Evolutionary conservation across 768 basidiomycete genomes (phyloP), one percentile per base, ranked within the genome.

Genomic region (Suillus clintonianus): DNA sequence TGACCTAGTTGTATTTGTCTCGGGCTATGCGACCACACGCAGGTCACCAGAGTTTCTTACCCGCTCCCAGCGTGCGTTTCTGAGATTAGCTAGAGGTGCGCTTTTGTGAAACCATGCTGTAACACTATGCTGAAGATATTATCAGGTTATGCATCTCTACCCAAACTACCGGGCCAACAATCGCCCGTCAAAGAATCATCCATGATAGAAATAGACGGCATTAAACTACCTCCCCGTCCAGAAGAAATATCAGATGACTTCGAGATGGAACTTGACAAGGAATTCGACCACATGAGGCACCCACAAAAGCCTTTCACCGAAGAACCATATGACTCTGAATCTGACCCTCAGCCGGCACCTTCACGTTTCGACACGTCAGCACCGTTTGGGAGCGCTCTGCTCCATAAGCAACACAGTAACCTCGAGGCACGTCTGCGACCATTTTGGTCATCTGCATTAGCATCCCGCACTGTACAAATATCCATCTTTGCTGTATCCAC

Each of bases 361-460:
- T 73, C 19, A 67, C 75, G 61, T 66, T 62, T 8, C 59, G 41
- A 54, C 24, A 50, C 72, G 43, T 63, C 73, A 6, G 32, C 51
- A 11, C 10, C 32, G 34, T 32, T n/a, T 13, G 11, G 9, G 3
- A 34, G 32, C 11, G 67, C 64, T 7, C 76, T 81, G 24, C 71
- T 90, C 19, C 83, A 80, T 4, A 81, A 83, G 30, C 80, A 89
- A 59, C 89, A 95, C 65, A 80, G 81, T 14, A 96, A 95, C 69
- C 82, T 97, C 5, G 91, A 94, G 71, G 74, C 82, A 6, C 87
- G 95, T 0, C 77, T 97, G 30, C 86, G 85, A 55, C 86, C 89
- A 0, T 95, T 97, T 76, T 95, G 92, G 92, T 84, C 89, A 3
- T 86, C 88, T 5, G 86, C 86, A 1, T 78, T 96, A 0, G 70